These are phyloP conservation scores for Gamarada debralockiae DNA, from an alignment of 495 filamentous ascomycete genomes.

Conservation along the genomic window DNA sequence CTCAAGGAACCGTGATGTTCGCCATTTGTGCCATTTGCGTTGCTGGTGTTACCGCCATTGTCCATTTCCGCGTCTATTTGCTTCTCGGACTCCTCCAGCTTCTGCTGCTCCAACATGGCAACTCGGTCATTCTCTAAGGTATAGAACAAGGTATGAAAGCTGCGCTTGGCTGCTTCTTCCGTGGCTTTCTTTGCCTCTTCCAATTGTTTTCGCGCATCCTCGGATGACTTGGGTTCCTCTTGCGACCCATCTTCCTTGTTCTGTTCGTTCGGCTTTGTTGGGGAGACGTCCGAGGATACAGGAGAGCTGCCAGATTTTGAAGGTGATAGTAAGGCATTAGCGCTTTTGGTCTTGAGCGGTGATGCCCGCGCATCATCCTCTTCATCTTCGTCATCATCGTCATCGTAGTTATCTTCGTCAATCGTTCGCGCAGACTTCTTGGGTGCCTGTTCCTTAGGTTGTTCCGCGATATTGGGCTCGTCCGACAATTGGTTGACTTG, in stretches of 20 bases:
- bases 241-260: slow-evolving; percentile 37
- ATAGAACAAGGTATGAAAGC: slow-evolving; percentile 89
- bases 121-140: slow-evolving; percentile 92
- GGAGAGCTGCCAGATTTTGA: slow-evolving; percentile 57
- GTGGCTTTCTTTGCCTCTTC: slow-evolving; percentile 92
- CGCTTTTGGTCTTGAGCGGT: slow-evolving; percentile 58
- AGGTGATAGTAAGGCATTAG: slow-evolving; percentile 46
- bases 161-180: slow-evolving; percentile 82
- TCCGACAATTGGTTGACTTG: slow-evolving; percentile 20
- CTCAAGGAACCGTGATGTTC: slow-evolving; percentile 79
- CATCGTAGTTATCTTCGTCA: slow-evolving; percentile 81
- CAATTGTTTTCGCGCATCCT: slow-evolving; percentile 87
- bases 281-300: slow-evolving; percentile 45
- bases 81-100: slow-evolving; percentile 92
- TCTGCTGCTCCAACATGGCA: slow-evolving; percentile 96
- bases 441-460: slow-evolving; percentile 32
- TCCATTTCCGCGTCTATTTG: slow-evolving; percentile 94
- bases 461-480: slow-evolving; percentile 23
- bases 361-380: slow-evolving; percentile 55
- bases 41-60: slow-evolving; percentile 51
- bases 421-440: slow-evolving; percentile 67
- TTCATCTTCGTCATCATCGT: slow-evolving; percentile 61
- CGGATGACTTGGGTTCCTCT: slow-evolving; percentile 59
- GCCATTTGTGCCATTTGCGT: slow-evolving; percentile 31
- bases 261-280: slow-evolving; percentile 45